Base-by-base conservation (phyloP, 345 rosid species). In the Eutrema yunnanense region DNA sequence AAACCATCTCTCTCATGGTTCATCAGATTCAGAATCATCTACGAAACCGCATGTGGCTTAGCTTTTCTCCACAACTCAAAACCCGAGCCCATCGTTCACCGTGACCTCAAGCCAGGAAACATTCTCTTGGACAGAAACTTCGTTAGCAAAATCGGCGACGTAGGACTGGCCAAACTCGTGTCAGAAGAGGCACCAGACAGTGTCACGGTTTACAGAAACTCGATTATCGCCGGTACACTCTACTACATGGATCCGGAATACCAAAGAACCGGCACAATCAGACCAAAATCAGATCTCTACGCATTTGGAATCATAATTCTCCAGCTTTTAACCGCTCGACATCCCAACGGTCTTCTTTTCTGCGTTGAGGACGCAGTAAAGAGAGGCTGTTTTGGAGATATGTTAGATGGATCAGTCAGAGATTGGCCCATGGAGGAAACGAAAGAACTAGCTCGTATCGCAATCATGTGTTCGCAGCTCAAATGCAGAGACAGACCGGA, bases 401-500 rank as follows among this genome's bases (percentile, higher is more conserved):
- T 90, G 80, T 79, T 92, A 11, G 97, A 92, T 53, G 49, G 65
- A 69, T 79, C 92, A 2, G 55, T 86, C 75, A 74, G 57, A 63
- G 96, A 84, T 67, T 92, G 97, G 98, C 98, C 96, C 16, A 60
- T 86, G 63, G 72, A 75, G 30, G 93, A 90, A 84, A 64, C 88
- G 0, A 82, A 82, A 68, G 90, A 93, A 73, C 75, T 92, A 71
- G 93, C 92, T 73, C 75, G 71, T 43, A 69, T 90, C 56, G 96
- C 93, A 14, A 76, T 90, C 65, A 82, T 72, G 50, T 93, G 97
- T 66, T 83, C 89, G 6, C 83, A 78, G 69, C 97, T 90, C 66
- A 82, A 87, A 77, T 93, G 98, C 81, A 82, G 97, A 81, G 98
- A 93, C 41, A 84, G 92, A 77, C 98, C 97, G 8, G 97, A 90